Base-by-base conservation (phyloP, 176 grass and related monocot species). In the Carex myosuroides region DNA sequence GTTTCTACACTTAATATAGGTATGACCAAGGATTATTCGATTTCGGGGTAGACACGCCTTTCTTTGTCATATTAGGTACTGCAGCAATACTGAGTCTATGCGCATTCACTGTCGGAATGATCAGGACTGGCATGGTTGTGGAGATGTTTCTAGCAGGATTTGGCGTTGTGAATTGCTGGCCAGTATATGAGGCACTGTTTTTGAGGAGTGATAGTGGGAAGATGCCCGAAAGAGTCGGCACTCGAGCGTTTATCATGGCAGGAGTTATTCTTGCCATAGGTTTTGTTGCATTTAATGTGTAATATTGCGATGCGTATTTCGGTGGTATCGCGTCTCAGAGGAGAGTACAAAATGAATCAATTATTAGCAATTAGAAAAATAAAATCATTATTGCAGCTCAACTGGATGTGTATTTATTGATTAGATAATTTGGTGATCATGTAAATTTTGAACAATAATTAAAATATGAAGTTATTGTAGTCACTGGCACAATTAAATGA, bases 121-220 rank as follows among this genome's bases (percentile, higher is more conserved):
- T 60, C 3, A 90, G 85, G 60, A 83, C 60, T 70, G 55, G 26
- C 14, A 84, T 90, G 85, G 68, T 84, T 60, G 73, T 37, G 20
- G 85, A 90, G 74, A 66, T 81, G 64, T 87, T 87, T 83, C 80
- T 90, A 39, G 78, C 85, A 6, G 88, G 32, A 32, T 90, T 87
- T 18, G 64, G 77, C 0, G 65, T 64, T 24, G 81, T n/a, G 57
- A 90, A 84, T 79, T 87, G 85, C 59, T 87, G 54, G 88, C 88
- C 88, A 5, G 42, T 90, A 76, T 90, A 87, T 52, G 64, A 64
- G 41, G 88, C 88, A 17, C 84, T 90, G 81, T 90, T 90, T 81
- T 8, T 85, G 9, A 83, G 88, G 26, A 52, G 18, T 8, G 88
- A 90, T 50, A 73, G 53, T 59, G 88, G 88, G 5, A 90, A 60